Conservation (phyloP, 352 stramenopile genomes). For the Pythium pyrilobum region DNA sequence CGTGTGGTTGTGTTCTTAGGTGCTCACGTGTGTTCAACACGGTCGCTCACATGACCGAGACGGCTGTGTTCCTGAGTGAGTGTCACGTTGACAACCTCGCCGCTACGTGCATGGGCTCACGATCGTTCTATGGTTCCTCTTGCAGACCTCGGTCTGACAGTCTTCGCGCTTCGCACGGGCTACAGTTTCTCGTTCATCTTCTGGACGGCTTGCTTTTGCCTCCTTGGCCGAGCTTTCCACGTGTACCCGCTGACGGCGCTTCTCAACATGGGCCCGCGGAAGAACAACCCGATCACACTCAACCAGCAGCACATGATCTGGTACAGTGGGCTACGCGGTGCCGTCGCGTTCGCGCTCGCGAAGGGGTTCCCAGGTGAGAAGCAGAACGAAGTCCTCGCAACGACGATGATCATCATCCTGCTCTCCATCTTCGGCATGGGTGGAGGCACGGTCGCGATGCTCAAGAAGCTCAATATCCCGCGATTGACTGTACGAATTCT, state of each 20-base stretch:
- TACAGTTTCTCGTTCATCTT: conserved; percentile 84
- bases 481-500: conserved; percentile 55
- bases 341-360: conserved; percentile 90
- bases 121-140: background rate
- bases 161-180: conserved; percentile 79
- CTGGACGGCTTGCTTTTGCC: conserved; percentile 82
- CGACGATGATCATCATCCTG: conserved; percentile 90
- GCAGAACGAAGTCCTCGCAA: conserved; percentile 82
- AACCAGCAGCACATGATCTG: conserved; percentile 94
- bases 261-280: conserved; percentile 56
- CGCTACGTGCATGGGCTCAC: background rate
- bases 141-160: conserved; percentile 85
- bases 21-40: conserved; percentile 88
- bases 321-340: conserved; percentile 91
- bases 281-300: conserved; percentile 53
- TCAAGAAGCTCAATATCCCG: conserved; percentile 85
- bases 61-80: conserved; percentile 90
- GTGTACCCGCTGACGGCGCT: conserved; percentile 86
- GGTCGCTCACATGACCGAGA: conserved; percentile 89
- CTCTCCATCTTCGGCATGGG: conserved; percentile 91
- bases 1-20: conserved; percentile 17
- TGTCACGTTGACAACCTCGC: background rate
- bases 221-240: conserved; percentile 76
- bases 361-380: conserved; percentile 88
- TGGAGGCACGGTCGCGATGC: conserved; percentile 82